Evolutionary conservation across 1,284 basidiomycete genomes (phyloP).

Genomic region (Entoloma clypeatum): DNA sequence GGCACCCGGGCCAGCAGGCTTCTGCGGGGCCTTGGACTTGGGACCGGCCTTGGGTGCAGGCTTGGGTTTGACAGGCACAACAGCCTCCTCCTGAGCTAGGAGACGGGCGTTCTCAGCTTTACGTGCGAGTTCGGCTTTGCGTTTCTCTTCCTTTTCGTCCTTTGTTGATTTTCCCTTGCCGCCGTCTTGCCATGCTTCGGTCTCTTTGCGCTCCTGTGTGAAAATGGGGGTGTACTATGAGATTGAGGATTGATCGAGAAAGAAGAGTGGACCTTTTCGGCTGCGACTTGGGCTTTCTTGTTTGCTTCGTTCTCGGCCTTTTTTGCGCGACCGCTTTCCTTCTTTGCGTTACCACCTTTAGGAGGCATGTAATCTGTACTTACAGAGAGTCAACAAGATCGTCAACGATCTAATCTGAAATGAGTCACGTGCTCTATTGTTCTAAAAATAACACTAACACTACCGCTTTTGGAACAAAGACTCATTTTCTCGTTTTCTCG

Average conservation of each 20-base stretch:
- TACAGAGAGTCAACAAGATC: slow-evolving; percentile 1
- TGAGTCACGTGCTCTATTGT: too few species aligned
- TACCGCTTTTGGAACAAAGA: too few species aligned
- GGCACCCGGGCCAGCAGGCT: slow-evolving; percentile 74
- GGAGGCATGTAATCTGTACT: slow-evolving; percentile 75
- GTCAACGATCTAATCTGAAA: not conserved
- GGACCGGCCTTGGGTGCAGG: slow-evolving; percentile 54
- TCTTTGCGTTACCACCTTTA: slow-evolving; percentile 85
- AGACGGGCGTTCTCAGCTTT: slow-evolving; percentile 75
- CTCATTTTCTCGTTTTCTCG: slow-evolving; percentile 1
- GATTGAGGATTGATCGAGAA: slow-evolving; percentile 5
- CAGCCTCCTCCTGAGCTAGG: slow-evolving; percentile 84
- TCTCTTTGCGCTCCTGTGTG: slow-evolving; percentile 78
- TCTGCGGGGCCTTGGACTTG: slow-evolving; percentile 35
- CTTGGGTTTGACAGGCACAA: slow-evolving; percentile 61
- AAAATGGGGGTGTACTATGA: not conserved
- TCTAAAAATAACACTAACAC: too few species aligned
- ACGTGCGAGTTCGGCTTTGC: slow-evolving; percentile 66
- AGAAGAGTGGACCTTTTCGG: slow-evolving; percentile 48
- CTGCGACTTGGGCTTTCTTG: slow-evolving; percentile 59
- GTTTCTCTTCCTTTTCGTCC: slow-evolving; percentile 74
- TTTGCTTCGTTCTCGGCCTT: slow-evolving; percentile 91
- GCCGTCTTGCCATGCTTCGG: slow-evolving; percentile 69
- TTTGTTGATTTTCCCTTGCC: slow-evolving; percentile 61
- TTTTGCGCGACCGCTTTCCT: slow-evolving; percentile 82